Base-by-base conservation (phyloP, 768 basidiomycete genomes). In the Tulasnella sp. region DNA sequence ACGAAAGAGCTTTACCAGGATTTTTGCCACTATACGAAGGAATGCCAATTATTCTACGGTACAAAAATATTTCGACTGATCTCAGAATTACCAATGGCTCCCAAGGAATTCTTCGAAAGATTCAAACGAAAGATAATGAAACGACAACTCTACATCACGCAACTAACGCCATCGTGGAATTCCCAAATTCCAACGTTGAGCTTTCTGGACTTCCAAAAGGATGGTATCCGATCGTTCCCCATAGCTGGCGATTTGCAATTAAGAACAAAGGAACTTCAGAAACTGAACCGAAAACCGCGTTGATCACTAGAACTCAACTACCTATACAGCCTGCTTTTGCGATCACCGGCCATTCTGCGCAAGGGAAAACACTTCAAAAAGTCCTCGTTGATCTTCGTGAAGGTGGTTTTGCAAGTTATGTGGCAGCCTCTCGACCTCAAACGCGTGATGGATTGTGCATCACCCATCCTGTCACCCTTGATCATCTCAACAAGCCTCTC, bases 21-120 rank as follows among this genome's bases (percentile, higher is more conserved):
- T 52, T 56, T 7, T 44, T 71, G 1, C 70, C 68, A 0, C 40
- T 72, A 0, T 65, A 63, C 0, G 58, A 65, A 4, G 70, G 69
- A 0, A 70, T 72, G 68, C 68, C 67, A 0, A 65, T 72, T 0
- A 60, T 70, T 42, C 53, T 72, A 0, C 48, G 55, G 0, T 13
- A 7, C 0, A 27, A 29, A 8, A 67, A 67, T 37, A 9, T 67
- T 2, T 64, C 61, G 1, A 65, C 61, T 1, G 65, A 66, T 3
- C 45, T 67, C 2, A 58, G 58, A 0, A 53, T 68, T 15, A 59
- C 61, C 0, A 66, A 67, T 59, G 62, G 66, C 0, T 53, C 60
- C 5, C 60, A 63, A 53, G 66, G 66, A 1, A 41, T 52, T 25
- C 35, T 66, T 2, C 13, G 33, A 1, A 52, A 56, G 3, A 55